Conservation (phyloP, 345 rosid genomes). For the Erucastrum elatum region DNA sequence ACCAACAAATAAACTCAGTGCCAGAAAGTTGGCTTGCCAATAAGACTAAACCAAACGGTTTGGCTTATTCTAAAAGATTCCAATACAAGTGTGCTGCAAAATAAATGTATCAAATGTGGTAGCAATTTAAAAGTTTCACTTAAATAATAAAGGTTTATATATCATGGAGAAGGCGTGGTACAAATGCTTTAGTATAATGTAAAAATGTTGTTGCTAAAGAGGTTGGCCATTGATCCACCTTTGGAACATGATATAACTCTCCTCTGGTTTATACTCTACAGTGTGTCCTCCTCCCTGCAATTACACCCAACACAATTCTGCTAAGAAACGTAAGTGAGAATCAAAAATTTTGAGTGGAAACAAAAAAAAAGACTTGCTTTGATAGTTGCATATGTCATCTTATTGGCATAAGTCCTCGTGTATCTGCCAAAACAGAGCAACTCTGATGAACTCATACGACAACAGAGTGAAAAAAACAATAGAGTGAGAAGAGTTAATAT, state of each 20-base stretch:
- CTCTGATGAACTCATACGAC: background rate
- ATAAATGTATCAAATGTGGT: background rate
- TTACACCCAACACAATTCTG: background rate
- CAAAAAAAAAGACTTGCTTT: constrained; percentile 45
- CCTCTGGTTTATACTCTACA: constrained; percentile 55
- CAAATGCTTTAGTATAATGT: background rate
- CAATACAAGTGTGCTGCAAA: too few species aligned
- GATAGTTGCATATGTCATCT: constrained; percentile 71
- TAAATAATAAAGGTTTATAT: background rate
- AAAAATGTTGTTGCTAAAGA: background rate
- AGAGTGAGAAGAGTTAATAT: background rate
- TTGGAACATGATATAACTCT: constrained; percentile 49
- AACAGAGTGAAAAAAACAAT: background rate
- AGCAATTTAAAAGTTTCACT: background rate
- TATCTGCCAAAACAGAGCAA: constrained; percentile 36
- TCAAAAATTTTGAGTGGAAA: background rate
- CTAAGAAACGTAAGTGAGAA: background rate
- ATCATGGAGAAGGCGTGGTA: background rate
- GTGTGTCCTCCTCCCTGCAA: constrained; percentile 76
- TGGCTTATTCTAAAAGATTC: too few species aligned
- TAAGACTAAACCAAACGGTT: too few species aligned
- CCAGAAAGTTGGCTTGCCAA: too few species aligned
- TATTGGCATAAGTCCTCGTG: constrained; percentile 65
- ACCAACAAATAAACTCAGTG: too few species aligned
- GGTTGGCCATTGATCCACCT: constrained; percentile 37